phyloP scores from a whole-genome alignment of 345 rosid genomes.

The Arabidopsis suecica region DNA sequence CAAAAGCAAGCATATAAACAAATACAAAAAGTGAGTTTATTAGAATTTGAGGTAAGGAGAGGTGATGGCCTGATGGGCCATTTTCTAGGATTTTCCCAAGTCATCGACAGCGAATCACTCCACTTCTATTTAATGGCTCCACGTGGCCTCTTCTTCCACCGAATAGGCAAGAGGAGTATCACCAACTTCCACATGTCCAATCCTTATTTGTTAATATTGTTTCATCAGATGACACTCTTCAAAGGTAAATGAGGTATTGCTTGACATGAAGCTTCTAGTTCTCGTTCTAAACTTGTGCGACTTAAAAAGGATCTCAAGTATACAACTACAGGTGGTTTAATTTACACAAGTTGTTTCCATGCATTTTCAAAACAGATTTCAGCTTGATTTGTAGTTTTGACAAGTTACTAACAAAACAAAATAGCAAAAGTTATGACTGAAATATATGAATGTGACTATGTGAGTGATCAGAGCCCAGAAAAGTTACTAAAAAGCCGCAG shows the following conservation, averaged over 20 bases:
- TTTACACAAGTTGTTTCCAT: too few relatives aligned
- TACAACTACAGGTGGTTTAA: too few relatives aligned
- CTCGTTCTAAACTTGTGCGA: too few relatives aligned
- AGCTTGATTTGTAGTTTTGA: neutral
- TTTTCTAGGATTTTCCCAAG: constrained; percentile 13
- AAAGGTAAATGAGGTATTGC: neutral
- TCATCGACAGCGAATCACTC: constrained; percentile 26
- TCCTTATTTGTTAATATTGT: neutral
- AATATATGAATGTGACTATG: neutral
- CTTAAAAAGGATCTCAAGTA: too few relatives aligned
- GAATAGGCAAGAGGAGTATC: constrained; percentile 7
- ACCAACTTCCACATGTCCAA: constrained; percentile 5
- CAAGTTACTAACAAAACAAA: neutral
- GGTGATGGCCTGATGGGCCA: constrained; percentile 1
- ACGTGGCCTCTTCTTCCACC: constrained; percentile 29
- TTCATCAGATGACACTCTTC: neutral
- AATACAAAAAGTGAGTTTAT: neutral
- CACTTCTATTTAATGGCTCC: constrained; percentile 7
- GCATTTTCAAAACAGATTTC: neutral
- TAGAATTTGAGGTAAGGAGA: constrained; percentile 22
- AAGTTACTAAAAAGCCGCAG: neutral
- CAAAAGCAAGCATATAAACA: neutral
- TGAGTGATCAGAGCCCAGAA: neutral
- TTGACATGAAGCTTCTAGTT: too few relatives aligned
- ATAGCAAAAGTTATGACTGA: neutral